A percentile compares a stretch with the other conserved stretches of the same genome.
Evolutionary conservation across 2,329 filamentous ascomycete genomes (phyloP).

Genomic region (Domatiomyces catenatus): DNA sequence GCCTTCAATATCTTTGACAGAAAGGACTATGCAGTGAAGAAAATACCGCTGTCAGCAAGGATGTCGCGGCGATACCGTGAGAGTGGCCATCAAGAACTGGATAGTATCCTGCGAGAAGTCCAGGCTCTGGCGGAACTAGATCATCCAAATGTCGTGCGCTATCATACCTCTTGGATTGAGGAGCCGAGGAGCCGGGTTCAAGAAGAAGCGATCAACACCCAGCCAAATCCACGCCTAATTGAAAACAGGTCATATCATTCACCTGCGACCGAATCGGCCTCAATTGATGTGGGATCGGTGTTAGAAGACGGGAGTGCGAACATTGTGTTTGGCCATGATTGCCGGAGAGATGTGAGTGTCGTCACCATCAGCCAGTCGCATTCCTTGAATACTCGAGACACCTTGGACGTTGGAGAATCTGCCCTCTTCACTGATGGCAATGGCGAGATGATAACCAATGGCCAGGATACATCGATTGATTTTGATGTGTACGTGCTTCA

Average conservation of each 20-base stretch:
- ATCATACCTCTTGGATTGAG: conserved; percentile 52
- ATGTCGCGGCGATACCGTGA: conserved; percentile 38
- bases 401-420: conserved; percentile 5
- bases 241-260: background rate
- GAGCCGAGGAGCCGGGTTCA: conserved; percentile 5
- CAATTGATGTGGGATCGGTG: background rate
- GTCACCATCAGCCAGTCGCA: background rate
- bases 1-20: conserved; percentile 47
- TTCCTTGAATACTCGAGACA: background rate
- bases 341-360: background rate
- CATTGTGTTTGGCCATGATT: conserved; percentile 12
- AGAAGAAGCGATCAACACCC: background rate
- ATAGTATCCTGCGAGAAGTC: conserved; percentile 44
- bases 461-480: conserved; percentile 19
- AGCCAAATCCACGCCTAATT: background rate
- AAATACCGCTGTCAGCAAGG: conserved; percentile 42
- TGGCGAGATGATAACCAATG: conserved; percentile 1
- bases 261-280: background rate
- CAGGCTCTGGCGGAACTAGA: conserved; percentile 46
- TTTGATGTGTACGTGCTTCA: conserved; percentile 30
- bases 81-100: conserved; percentile 38
- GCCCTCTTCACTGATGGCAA: conserved; percentile 14
- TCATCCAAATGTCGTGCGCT: conserved; percentile 52
- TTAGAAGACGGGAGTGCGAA: conserved; percentile 5
- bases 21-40: conserved; percentile 50